A percentile compares a stretch with the other conserved stretches of the same genome.
Conservation (phyloP, 2,329 filamentous ascomycete species). For the Colletotrichum orbiculare region DNA sequence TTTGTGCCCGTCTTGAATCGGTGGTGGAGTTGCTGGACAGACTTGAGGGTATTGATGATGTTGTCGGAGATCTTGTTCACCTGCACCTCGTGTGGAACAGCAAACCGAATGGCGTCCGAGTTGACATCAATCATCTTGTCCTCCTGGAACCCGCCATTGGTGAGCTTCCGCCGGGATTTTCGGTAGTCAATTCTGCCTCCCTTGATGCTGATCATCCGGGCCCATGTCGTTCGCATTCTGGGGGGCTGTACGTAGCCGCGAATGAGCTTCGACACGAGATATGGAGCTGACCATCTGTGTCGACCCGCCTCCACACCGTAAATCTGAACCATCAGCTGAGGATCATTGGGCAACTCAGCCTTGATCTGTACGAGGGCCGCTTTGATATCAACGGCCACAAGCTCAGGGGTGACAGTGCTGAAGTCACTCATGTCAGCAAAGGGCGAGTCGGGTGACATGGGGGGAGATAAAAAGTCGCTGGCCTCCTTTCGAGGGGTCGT, state of each 20-base stretch:
- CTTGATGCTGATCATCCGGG: conserved; percentile 86
- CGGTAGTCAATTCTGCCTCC: conserved; percentile 83
- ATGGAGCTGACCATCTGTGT: conserved; percentile 89
- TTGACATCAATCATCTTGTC: conserved; percentile 87
- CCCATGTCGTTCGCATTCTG: conserved; percentile 85
- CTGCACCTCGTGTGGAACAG: conserved; percentile 90
- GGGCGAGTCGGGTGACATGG: conserved; percentile 48
- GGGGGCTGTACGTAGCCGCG: conserved; percentile 91
- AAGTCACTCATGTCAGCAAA: conserved; percentile 44
- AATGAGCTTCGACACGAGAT: conserved; percentile 79
- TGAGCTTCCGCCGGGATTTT: conserved; percentile 76
- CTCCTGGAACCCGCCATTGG: conserved; percentile 67
- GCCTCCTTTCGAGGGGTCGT: conserved; percentile 42
- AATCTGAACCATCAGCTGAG: conserved; percentile 90
- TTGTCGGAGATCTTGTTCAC: conserved; percentile 95
- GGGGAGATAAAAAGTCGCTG: conserved; percentile 51
- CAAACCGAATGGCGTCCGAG: conserved; percentile 86
- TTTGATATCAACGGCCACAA: conserved; percentile 85
- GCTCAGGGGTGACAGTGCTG: conserved; percentile 62
- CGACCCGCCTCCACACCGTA: conserved; percentile 85
- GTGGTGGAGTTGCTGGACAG: conserved; percentile 90
- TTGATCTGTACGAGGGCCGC: conserved; percentile 87
- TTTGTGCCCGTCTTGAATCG: conserved; percentile 89
- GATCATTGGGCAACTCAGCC: conserved; percentile 87
- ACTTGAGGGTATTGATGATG: conserved; percentile 86